Evolutionary conservation across 768 basidiomycete genomes (phyloP), one percentile per base, ranked within the genome.

Genomic region (Collybia nuda): DNA sequence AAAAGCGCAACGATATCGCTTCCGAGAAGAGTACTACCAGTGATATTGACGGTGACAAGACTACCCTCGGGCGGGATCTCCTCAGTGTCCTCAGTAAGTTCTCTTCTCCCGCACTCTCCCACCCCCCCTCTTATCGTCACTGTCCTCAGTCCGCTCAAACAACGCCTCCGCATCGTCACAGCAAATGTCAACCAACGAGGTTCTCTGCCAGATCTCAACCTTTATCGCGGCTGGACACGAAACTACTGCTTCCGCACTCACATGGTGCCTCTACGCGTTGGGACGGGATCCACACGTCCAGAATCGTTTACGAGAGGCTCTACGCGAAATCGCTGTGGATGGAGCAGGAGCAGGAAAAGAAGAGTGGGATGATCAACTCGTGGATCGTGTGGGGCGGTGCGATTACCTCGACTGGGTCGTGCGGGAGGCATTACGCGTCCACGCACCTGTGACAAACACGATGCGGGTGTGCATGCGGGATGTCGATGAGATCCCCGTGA

Each of bases 171-270:
- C 71, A 6, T 62, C 74, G 8, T 63, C 70, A 8, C 63, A 78
- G 52, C 72, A 72, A n/a, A 73, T 88, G 71, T 73, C 77, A 9
- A 72, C 77, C 32, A 64, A 71, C n/a, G 84, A 88, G 53, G 75
- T 80, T 1, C 67, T 82, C 19, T 81, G 74, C 56, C 86, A 85
- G 55, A 85, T 86, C 53, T 76, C 79, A 9, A 85, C 82, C 0
- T 85, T 86, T 61, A 70, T 86, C 24, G 73, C 79, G 12, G 81
- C 82, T 4, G 85, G 86, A 9, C 79, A 88, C 67, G 85, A 87
- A 62, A 84, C 84, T 1, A 78, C 78, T 15, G 72, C 80, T 0
- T 73, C 73, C 5, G 79, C 82, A 3, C 67, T 86, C 14, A 74
- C 81, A 6, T 88, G 84, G 84, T 78, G 78, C 48, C 69, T 88